Evolutionary conservation across 176 grass and related monocot species (phyloP), one percentile per base, ranked within the genome.

Genomic region (Pontederia crassipes): DNA sequence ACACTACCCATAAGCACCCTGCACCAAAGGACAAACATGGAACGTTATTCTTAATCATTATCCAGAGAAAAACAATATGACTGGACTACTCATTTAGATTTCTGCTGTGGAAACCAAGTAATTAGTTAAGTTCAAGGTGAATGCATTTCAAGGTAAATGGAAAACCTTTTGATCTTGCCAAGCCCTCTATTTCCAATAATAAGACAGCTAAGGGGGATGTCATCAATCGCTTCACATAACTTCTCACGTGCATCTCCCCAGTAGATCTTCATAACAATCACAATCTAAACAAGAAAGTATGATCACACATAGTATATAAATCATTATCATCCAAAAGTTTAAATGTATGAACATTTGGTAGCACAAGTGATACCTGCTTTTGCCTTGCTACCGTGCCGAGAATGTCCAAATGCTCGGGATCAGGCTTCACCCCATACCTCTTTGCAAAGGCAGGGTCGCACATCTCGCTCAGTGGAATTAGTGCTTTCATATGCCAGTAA

Each of bases 1-100:
- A 98, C 93, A 10, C 93, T 98, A 11, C 93, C 93, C 69, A 98
- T 52, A 48, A 98, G 62, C 57, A 88, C 79, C 84, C 93, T 98
- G 77, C 70, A 89, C 9, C 12, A 32, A 63, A 12, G 70, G 10
- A 79, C 24, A 26, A 56, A 64, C 3, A 11, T 8, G 8, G 15
- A 40, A 40, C 10, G 6, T 50, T 2, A 49, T 12, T 64, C 45
- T 48, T 9, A 9, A 54, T 54, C 20, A 24, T 55, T 9, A 40
- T 14, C 2, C 26, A 13, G 2, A 11, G 48, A 12, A 46, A 14
- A 8, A 16, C 35, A 63, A 66, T 24, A 52, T 40, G 12, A 67
- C 24, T 45, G 46, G 6, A 27, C 26, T 53, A 8, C 10, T 14
- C 13, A 8, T 8, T 17, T 54, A 55, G 50, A 12, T 35, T 18